Conservation (phyloP, 2,329 filamentous ascomycete genomes). For the Diaporthe aspalathi region DNA sequence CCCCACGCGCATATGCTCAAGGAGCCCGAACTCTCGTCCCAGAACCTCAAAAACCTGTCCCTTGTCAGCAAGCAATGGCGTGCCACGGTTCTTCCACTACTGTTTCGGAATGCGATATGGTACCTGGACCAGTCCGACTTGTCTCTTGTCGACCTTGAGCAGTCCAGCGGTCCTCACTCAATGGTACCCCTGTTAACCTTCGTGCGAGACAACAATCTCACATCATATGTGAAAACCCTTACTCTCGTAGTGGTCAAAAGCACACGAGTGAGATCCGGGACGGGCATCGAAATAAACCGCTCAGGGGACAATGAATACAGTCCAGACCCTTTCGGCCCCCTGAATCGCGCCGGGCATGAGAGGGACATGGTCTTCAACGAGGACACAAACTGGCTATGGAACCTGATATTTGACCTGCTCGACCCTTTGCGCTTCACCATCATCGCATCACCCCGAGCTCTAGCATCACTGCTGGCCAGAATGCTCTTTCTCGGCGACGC, state of each 20-base stretch:
- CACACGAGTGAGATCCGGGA: slow-evolving; percentile 28
- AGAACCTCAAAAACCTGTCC: slow-evolving; percentile 67
- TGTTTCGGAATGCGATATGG: slow-evolving; percentile 69
- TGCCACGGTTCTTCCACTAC: slow-evolving; percentile 59
- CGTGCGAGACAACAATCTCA: slow-evolving; percentile 50
- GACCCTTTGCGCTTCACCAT: slow-evolving; percentile 66
- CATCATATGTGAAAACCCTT: slow-evolving; percentile 55
- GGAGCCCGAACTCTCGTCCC: slow-evolving; percentile 41
- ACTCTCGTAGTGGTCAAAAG: slow-evolving; percentile 51
- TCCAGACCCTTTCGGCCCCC: slow-evolving; percentile 16
- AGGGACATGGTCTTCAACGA: slow-evolving; percentile 43
- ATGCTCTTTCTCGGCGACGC: slow-evolving; percentile 67
- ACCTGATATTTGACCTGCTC: slow-evolving; percentile 63
- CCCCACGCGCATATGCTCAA: slow-evolving; percentile 55
- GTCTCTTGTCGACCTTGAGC: slow-evolving; percentile 42
- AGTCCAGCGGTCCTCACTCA: slow-evolving; percentile 38
- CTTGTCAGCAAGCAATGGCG: slow-evolving; percentile 66
- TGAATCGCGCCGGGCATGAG: slow-evolving; percentile 33
- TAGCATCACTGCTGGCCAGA: slow-evolving; percentile 70
- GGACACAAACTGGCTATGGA: slow-evolving; percentile 64
- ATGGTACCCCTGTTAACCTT: slow-evolving; percentile 55
- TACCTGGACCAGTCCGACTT: slow-evolving; percentile 48
- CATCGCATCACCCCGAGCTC: slow-evolving; percentile 69
- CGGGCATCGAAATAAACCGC: slow-evolving; percentile 20
- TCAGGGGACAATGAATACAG: slow-evolving; percentile 21